phyloP scores from a whole-genome alignment of 2,329 filamentous ascomycete genomes.

The Sarocladium oryzae region DNA sequence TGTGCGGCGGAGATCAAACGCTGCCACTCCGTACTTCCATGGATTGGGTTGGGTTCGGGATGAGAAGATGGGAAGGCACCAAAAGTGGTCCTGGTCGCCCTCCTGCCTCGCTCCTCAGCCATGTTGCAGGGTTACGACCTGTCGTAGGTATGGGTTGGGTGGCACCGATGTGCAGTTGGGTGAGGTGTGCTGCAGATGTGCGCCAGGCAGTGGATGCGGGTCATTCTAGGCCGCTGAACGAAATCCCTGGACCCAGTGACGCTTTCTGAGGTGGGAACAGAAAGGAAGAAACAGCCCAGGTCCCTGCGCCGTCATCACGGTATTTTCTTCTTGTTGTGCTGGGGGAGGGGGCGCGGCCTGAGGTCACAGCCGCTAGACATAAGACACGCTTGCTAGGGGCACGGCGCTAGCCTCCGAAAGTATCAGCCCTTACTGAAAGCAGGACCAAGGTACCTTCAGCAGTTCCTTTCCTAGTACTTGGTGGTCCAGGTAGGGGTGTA shows the following conservation, averaged over 20 bases:
- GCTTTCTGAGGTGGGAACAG: background rate
- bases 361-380: background rate
- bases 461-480: background rate
- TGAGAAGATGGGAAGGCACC: conserved; percentile 2
- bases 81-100: conserved; percentile 2
- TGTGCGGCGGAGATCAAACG: background rate
- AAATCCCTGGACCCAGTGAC: background rate
- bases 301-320: conserved; percentile 6
- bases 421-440: conserved; percentile 5
- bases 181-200: conserved; percentile 1
- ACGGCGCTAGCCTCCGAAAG: background rate
- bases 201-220: conserved; percentile 3
- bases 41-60: conserved; percentile 1
- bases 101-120: too few species aligned
- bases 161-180: too few species aligned
- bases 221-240: background rate
- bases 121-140: background rate
- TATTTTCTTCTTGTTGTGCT: background rate
- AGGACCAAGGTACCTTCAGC: background rate
- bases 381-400: background rate
- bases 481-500: background rate
- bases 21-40: background rate
- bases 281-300: background rate
- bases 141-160: background rate
- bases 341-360: background rate